A percentile compares a stretch with the other conserved stretches of the same genome.
Conservation (phyloP, 2,329 filamentous ascomycete genomes). For the Aspergillus chevalieri region DNA sequence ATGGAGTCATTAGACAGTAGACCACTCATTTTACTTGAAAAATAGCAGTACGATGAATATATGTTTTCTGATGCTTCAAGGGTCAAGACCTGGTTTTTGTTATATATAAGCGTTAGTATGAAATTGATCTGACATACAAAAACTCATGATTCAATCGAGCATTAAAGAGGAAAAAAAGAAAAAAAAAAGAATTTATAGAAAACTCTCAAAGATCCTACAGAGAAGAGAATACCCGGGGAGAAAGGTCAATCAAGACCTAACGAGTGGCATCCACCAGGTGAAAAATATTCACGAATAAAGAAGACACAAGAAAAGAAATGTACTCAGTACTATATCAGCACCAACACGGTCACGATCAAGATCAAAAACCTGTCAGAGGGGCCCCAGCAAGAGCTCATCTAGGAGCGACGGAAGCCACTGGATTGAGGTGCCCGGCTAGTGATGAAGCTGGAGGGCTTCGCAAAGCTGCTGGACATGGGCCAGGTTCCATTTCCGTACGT, state of each 20-base stretch:
- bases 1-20: too few species aligned
- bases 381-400: background rate
- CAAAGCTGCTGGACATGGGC: conserved; percentile 11
- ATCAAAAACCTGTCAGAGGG: background rate
- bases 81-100: too few species aligned
- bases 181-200: conserved; percentile 3
- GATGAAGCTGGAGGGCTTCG: conserved; percentile 24
- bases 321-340: background rate
- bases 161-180: background rate
- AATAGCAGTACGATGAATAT: too few species aligned
- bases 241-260: background rate
- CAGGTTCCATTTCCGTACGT: conserved; percentile 15
- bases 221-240: background rate
- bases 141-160: too few species aligned
- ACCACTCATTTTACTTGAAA: too few species aligned
- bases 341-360: background rate
- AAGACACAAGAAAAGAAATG: background rate
- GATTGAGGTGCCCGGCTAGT: conserved; percentile 21
- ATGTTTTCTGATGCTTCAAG: too few species aligned
- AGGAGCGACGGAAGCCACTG: conserved; percentile 20
- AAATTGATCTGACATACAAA: too few species aligned
- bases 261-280: conserved; percentile 8
- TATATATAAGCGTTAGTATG: too few species aligned
- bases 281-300: conserved; percentile 9
- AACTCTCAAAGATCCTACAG: background rate